phyloP scores from a whole-genome alignment of 768 basidiomycete species.

The Mycena belliarum region DNA sequence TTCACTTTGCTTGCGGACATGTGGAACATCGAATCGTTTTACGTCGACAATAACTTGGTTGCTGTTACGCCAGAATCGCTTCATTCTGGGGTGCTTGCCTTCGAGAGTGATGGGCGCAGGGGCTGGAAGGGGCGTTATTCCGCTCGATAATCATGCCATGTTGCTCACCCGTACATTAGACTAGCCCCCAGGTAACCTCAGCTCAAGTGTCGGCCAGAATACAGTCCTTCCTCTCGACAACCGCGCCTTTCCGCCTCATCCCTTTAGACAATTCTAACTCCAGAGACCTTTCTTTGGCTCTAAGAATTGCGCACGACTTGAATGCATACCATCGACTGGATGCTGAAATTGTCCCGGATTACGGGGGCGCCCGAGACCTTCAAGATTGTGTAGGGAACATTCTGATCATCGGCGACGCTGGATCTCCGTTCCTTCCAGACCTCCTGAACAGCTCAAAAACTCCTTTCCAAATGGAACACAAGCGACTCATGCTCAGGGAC shows the following conservation, averaged over 20 bases:
- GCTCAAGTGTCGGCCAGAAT: conserved; percentile 52
- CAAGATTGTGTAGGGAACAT: conserved; percentile 46
- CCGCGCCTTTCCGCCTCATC: conserved; percentile 57
- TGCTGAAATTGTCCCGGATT: conserved; percentile 52
- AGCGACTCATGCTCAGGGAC: conserved; percentile 29
- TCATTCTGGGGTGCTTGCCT: conserved; percentile 11
- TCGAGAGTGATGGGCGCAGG: conserved; percentile 11
- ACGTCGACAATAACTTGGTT: conserved; percentile 21
- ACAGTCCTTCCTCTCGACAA: conserved; percentile 62
- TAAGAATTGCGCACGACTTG: conserved; percentile 69
- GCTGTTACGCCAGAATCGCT: conserved; percentile 3
- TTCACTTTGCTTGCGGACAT: conserved; percentile 30
- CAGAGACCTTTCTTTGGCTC: conserved; percentile 53
- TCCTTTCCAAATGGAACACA: conserved; percentile 31
- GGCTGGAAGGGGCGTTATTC: conserved; percentile 21
- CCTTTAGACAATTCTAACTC: conserved; percentile 38
- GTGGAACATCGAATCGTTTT: conserved; percentile 18
- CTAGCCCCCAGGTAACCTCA: not conserved
- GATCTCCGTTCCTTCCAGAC: conserved; percentile 32
- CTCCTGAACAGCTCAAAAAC: conserved; percentile 36
- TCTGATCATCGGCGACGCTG: conserved; percentile 54
- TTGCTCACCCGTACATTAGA: conserved; percentile 4
- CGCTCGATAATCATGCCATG: not conserved
- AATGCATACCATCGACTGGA: conserved; percentile 72
- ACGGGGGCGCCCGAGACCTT: conserved; percentile 32